Evolutionary conservation across 2,329 filamentous ascomycete genomes (phyloP).

Genomic region (Pyrenochaeta sp.): DNA sequence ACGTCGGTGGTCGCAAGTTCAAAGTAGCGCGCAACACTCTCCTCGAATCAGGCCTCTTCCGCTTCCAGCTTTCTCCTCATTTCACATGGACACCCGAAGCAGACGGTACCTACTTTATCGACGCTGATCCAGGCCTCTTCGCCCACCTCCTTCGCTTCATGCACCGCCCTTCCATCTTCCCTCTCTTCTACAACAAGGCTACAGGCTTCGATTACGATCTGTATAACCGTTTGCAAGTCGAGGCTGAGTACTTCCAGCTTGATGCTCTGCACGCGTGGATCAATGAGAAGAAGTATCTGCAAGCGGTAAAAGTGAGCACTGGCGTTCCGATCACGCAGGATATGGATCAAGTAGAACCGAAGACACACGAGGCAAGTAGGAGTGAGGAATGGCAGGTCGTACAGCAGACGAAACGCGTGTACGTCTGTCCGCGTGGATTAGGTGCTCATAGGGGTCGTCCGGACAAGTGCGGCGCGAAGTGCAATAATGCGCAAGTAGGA

Average conservation of each 20-base stretch:
- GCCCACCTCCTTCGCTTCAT: conserved; percentile 30
- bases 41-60: conserved; percentile 17
- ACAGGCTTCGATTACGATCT: conserved; percentile 45
- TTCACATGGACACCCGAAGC: conserved; percentile 13
- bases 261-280: conserved; percentile 44
- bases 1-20: conserved; percentile 26
- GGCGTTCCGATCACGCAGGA: background rate
- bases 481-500: conserved; percentile 1
- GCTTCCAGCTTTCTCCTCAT: conserved; percentile 4
- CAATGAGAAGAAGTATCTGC: conserved; percentile 22
- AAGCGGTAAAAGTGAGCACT: conserved; percentile 24
- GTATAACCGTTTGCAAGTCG: conserved; percentile 43
- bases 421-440: conserved; percentile 28
- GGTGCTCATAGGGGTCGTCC: conserved; percentile 9
- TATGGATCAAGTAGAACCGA: background rate
- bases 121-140: conserved; percentile 49
- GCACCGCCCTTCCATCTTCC: conserved; percentile 23
- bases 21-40: conserved; percentile 14
- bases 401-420: conserved; percentile 4
- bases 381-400: conserved; percentile 4
- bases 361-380: background rate
- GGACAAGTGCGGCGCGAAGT: conserved; percentile 11
- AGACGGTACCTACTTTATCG: conserved; percentile 51
- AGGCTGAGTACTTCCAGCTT: conserved; percentile 49
- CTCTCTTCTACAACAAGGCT: conserved; percentile 45